Conservation (phyloP, 305 asterid species). For the Fraxinus dipetala region DNA sequence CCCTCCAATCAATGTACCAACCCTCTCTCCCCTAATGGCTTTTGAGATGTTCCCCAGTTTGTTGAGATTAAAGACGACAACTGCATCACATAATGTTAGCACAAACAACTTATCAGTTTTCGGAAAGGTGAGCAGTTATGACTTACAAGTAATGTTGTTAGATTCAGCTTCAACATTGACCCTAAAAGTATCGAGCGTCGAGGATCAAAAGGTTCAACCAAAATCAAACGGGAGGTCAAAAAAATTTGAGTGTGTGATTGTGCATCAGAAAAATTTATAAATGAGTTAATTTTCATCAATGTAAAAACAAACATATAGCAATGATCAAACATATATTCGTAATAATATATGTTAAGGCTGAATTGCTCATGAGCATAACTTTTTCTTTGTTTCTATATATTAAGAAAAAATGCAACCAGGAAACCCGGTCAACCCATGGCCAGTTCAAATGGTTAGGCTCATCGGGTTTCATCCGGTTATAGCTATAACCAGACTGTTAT, state of each 20-base stretch:
- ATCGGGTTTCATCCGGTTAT: neutral
- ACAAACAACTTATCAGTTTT: neutral
- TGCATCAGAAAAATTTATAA: neutral
- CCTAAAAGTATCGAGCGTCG: neutral
- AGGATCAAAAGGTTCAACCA: neutral
- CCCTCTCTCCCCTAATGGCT: conserved; percentile 84
- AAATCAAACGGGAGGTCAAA: neutral
- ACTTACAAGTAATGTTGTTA: neutral
- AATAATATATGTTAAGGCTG: neutral
- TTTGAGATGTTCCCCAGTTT: conserved; percentile 74
- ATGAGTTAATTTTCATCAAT: neutral
- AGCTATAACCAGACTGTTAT: neutral
- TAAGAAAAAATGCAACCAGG: neutral
- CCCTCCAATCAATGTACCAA: conserved; percentile 79
- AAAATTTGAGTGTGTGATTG: neutral
- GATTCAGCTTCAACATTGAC: neutral
- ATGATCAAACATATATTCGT: neutral
- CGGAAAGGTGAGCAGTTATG: neutral
- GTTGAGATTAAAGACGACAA: conserved; percentile 87
- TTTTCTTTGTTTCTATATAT: neutral
- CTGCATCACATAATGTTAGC: conserved; percentile 39
- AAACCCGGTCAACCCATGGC: neutral
- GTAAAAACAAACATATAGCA: neutral
- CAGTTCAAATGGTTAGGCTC: neutral
- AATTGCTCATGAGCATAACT: neutral